Evolutionary conservation across 306 rosid species (phyloP).

Genomic region (Pachyrhizus erosus): DNA sequence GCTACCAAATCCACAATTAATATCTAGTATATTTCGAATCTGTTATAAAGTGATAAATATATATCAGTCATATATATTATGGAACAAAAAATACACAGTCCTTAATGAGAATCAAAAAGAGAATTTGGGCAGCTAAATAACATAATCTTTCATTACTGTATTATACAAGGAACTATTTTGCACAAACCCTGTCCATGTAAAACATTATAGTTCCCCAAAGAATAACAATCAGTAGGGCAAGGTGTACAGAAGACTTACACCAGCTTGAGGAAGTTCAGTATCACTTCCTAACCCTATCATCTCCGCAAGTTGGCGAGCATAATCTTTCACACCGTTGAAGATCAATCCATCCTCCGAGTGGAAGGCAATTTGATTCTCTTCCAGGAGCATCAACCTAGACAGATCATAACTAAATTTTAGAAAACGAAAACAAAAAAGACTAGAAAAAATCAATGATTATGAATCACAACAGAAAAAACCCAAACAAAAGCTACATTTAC

Average conservation of each 20-base stretch:
- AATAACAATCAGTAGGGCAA: slow-evolving; percentile 16
- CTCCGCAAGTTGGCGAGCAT: slow-evolving; percentile 91
- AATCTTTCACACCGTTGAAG: slow-evolving; percentile 92
- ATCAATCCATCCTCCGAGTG: slow-evolving; percentile 91
- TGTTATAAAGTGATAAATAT: slow-evolving; percentile 51
- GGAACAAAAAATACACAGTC: slow-evolving; percentile 6
- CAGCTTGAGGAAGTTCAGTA: slow-evolving; percentile 80
- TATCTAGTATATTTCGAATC: slow-evolving; percentile 83
- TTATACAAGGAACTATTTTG: not conserved
- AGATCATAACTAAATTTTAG: slow-evolving; percentile 16
- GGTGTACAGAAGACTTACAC: slow-evolving; percentile 63
- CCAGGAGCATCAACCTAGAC: slow-evolving; percentile 88
- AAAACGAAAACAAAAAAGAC: not conserved
- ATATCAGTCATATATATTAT: slow-evolving; percentile 29
- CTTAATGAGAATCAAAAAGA: slow-evolving; percentile 17
- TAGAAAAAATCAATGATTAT: not conserved
- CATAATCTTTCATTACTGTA: slow-evolving; percentile 25
- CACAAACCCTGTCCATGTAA: slow-evolving; percentile 20
- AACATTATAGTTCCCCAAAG: slow-evolving; percentile 31
- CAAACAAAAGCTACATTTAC: slow-evolving; percentile 1
- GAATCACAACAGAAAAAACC: slow-evolving; percentile 2
- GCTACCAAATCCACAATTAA: slow-evolving; percentile 98
- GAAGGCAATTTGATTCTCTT: slow-evolving; percentile 97
- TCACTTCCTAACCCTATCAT: slow-evolving; percentile 94
- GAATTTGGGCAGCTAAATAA: slow-evolving; percentile 15